These are phyloP conservation scores for Wickerhamiella brachini DNA, from an alignment of 805 yeast genomes.

Conservation along the genomic window DNA sequence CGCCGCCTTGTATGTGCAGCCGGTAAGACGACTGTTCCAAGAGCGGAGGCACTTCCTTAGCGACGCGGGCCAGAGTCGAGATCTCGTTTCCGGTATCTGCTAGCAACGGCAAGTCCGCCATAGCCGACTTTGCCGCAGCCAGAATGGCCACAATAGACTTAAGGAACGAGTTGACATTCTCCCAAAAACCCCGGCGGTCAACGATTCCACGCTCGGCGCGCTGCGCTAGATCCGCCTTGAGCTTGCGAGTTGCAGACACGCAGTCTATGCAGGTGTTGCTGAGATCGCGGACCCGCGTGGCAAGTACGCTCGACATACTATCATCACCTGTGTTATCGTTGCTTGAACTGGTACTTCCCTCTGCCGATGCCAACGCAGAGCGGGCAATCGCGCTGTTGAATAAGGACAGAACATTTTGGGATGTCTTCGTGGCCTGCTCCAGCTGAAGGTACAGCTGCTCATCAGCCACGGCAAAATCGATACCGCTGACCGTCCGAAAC, in stretches of 20 bases:
- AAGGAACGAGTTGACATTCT: conserved; percentile 67
- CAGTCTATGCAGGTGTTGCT: conserved; percentile 66
- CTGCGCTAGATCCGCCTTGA: conserved; percentile 40
- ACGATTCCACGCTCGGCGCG: conserved; percentile 35
- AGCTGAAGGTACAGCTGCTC: conserved; percentile 53
- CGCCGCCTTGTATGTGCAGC: not conserved
- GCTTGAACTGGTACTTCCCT: conserved; percentile 22
- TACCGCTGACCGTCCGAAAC: not conserved
- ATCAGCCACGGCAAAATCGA: conserved; percentile 37
- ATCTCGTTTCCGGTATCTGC: conserved; percentile 61
- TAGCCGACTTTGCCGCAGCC: conserved; percentile 68
- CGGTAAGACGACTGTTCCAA: conserved; percentile 51
- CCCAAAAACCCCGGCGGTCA: conserved; percentile 63
- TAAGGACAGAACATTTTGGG: conserved; percentile 14
- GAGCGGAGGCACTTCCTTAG: conserved; percentile 83
- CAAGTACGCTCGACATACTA: conserved; percentile 29
- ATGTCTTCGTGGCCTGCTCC: conserved; percentile 42
- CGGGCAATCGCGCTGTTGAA: conserved; percentile 14
- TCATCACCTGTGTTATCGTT: conserved; percentile 43
- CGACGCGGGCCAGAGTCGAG: conserved; percentile 70
- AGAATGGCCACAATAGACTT: conserved; percentile 73
- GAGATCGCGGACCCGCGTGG: conserved; percentile 58
- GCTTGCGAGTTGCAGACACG: conserved; percentile 64
- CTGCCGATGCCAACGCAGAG: conserved; percentile 16
- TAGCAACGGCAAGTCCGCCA: conserved; percentile 67